Conservation (phyloP, 1,284 basidiomycete genomes). For the Veloboletus limbatus region DNA sequence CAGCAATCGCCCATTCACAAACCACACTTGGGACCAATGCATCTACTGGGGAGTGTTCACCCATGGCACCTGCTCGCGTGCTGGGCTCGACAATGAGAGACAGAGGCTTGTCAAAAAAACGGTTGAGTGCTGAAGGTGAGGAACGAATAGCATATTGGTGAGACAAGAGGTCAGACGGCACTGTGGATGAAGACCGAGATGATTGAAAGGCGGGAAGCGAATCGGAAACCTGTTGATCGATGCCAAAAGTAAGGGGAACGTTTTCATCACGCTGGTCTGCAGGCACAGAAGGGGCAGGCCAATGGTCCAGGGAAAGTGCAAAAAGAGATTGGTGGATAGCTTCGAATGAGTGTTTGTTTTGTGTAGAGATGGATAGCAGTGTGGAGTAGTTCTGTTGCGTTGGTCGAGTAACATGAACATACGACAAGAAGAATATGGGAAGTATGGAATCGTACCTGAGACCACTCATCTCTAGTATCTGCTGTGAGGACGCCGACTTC, state of each 20-base stretch:
- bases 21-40: conserved; percentile 90
- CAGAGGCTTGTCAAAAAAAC: conserved; percentile 93
- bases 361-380: conserved; percentile 17
- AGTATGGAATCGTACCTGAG: conserved; percentile 50
- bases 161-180: conserved; percentile 54
- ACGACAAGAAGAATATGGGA: background rate
- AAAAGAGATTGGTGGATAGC: conserved; percentile 41
- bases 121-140: conserved; percentile 69
- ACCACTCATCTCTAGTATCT: conserved; percentile 84
- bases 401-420: background rate
- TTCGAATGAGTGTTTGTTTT: conserved; percentile 15
- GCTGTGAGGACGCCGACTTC: conserved; percentile 76
- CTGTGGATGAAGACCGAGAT: conserved; percentile 2
- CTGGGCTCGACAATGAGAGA: conserved; percentile 84
- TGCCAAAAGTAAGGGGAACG: conserved; percentile 37
- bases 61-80: conserved; percentile 82
- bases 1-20: conserved; percentile 74
- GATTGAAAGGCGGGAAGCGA: conserved; percentile 3
- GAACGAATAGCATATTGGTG: conserved; percentile 79
- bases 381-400: conserved; percentile 20
- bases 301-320: conserved; percentile 66
- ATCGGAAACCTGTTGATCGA: conserved; percentile 10
- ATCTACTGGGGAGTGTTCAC: conserved; percentile 93
- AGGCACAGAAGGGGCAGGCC: conserved; percentile 41
- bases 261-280: conserved; percentile 20